A percentile compares a stretch with the other conserved stretches of the same genome.
Conservation (phyloP, 352 stramenopile species). For the Pythium brachiatum region DNA sequence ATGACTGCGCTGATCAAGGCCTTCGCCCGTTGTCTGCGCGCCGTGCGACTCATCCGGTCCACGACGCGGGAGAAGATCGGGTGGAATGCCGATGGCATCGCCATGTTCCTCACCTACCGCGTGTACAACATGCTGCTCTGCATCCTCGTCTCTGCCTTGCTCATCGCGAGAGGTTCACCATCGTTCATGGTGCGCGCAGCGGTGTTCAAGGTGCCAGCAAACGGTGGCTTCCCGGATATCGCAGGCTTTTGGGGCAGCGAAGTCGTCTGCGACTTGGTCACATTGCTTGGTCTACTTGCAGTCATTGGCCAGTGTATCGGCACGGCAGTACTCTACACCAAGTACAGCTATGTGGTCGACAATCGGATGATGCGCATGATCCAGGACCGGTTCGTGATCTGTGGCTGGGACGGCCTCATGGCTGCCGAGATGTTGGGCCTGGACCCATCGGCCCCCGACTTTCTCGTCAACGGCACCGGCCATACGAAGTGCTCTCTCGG, state of each 20-base stretch:
- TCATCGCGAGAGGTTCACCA: conserved; percentile 28
- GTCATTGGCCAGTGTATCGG: conserved; percentile 25
- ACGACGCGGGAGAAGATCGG: conserved; percentile 34
- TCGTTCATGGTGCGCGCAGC: conserved; percentile 42
- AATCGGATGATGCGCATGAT: conserved; percentile 47
- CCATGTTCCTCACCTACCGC: conserved; percentile 52
- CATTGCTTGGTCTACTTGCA: conserved; percentile 37
- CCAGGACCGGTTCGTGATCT: conserved; percentile 42
- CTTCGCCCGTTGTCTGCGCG: conserved; percentile 26
- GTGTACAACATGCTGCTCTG: conserved; percentile 53
- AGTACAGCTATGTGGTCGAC: conserved; percentile 36
- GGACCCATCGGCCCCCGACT: conserved; percentile 30
- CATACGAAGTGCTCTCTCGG: conserved; percentile 38
- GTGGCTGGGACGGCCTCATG: conserved; percentile 43
- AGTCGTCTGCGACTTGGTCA: conserved; percentile 47
- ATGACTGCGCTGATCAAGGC: conserved; percentile 32
- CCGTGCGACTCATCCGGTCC: conserved; percentile 32
- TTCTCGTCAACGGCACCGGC: conserved; percentile 21
- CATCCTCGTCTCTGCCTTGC: conserved; percentile 32
- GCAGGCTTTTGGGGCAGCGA: conserved; percentile 48
- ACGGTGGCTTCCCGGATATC: conserved; percentile 33
- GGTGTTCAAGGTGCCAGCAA: conserved; percentile 29
- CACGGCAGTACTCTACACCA: conserved; percentile 26
- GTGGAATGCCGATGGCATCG: conserved; percentile 42
- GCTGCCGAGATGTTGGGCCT: conserved; percentile 40